Percentiles rank a stretch among this genome's conserved stretches.
Evolutionary conservation across 208 protist species (phyloP).

Genomic region (Leishmania mexicana): DNA sequence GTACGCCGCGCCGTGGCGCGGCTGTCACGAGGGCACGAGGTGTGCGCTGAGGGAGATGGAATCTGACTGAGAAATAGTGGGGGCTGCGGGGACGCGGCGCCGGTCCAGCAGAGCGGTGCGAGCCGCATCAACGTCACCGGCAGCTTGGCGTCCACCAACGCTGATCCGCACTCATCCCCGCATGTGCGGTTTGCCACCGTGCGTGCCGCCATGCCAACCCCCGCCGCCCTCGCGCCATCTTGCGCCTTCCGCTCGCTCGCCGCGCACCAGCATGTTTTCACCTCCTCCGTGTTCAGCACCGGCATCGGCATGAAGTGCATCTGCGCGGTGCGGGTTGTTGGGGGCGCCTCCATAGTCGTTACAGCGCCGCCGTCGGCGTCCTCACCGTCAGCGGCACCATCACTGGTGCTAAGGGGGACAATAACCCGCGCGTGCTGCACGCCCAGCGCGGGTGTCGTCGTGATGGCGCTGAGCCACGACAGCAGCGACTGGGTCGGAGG

Average conservation of each 20-base stretch:
- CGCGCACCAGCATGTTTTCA: slow-evolving; percentile 17
- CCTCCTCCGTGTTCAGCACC: slow-evolving; percentile 20
- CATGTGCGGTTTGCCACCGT: neutral
- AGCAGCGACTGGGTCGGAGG: slow-evolving; percentile 33
- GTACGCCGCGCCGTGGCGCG: neutral
- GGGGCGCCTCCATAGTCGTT: slow-evolving; percentile 24
- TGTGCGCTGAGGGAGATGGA: neutral
- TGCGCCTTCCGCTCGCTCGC: slow-evolving; percentile 1
- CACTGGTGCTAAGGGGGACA: neutral
- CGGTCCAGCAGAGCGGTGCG: slow-evolving; percentile 26
- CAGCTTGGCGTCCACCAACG: slow-evolving; percentile 13
- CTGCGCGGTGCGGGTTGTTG: slow-evolving; percentile 43
- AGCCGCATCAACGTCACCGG: slow-evolving; percentile 29
- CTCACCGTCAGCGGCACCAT: neutral
- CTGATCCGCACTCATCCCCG: slow-evolving; percentile 8
- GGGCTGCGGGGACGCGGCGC: neutral
- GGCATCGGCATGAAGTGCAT: slow-evolving; percentile 46
- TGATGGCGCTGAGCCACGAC: slow-evolving; percentile 78
- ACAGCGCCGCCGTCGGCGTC: neutral
- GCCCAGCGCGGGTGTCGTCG: slow-evolving; percentile 44
- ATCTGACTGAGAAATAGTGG: neutral
- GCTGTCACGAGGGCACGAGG: neutral
- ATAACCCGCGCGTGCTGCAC: slow-evolving; percentile 36
- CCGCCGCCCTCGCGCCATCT: neutral
- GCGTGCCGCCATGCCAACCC: neutral